A percentile compares a stretch with the other conserved stretches of the same genome.
Conservation (phyloP, 2,329 filamentous ascomycete species). For the Chaetomiaceae sp. region DNA sequence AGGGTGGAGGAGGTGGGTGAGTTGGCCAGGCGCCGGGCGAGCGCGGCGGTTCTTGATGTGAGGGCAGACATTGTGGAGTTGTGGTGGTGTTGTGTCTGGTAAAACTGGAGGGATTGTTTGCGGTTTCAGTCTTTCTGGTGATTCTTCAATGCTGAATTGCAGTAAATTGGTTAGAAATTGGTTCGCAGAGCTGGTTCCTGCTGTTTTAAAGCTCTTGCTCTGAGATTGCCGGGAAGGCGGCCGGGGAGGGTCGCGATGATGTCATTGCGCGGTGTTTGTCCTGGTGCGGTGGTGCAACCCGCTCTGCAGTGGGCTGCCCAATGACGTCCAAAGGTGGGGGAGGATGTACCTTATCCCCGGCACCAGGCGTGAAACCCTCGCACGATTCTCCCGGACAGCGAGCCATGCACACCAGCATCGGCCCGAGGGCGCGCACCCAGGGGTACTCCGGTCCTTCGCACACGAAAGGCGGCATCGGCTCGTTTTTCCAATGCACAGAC, state of each 20-base stretch:
- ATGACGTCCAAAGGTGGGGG: slow-evolving; percentile 9
- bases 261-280: slow-evolving; percentile 15
- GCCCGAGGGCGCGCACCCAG: slow-evolving; percentile 19
- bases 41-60: slow-evolving; percentile 38
- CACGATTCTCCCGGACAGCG: slow-evolving; percentile 27
- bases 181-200: background rate
- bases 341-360: too few species aligned
- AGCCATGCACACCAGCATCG: slow-evolving; percentile 33
- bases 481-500: background rate
- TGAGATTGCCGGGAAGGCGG: slow-evolving; percentile 1
- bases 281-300: background rate
- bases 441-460: slow-evolving; percentile 1
- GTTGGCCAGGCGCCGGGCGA: slow-evolving; percentile 38
- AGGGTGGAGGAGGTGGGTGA: slow-evolving; percentile 30
- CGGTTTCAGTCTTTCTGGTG: too few species aligned
- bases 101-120: too few species aligned
- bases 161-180: background rate
- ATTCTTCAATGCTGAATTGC: background rate
- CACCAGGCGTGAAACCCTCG: too few species aligned
- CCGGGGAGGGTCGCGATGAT: slow-evolving; percentile 17
- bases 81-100: slow-evolving; percentile 7
- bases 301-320: background rate
- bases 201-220: slow-evolving; percentile 1
- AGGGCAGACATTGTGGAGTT: slow-evolving; percentile 47
- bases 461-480: background rate